Percentiles rank a stretch among this genome's conserved stretches.
Evolutionary conservation across 331 rosid genomes (phyloP).

Genomic region (Acacia concinna): DNA sequence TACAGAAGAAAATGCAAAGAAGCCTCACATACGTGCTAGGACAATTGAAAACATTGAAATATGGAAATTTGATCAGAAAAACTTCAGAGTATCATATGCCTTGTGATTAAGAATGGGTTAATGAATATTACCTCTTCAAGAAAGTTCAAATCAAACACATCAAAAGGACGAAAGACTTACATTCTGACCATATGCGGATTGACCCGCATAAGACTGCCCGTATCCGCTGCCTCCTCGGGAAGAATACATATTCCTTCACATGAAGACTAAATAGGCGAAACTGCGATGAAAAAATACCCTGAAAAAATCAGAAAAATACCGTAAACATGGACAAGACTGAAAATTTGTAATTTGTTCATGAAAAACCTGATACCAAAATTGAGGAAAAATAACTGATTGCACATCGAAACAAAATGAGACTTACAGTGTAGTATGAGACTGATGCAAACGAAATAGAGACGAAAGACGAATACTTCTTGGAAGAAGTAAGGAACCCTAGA

Average conservation of each 20-base stretch:
- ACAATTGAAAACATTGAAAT: not conserved
- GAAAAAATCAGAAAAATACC: slow-evolving; percentile 2
- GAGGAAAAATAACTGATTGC: not conserved
- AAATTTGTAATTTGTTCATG: not conserved
- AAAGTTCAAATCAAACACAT: not conserved
- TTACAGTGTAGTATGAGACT: slow-evolving; percentile 3
- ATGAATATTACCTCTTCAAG: not conserved
- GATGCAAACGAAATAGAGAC: not conserved
- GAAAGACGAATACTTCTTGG: not conserved
- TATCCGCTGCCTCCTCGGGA: slow-evolving; percentile 83
- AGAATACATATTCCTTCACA: slow-evolving; percentile 70
- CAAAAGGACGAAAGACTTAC: slow-evolving; percentile 34
- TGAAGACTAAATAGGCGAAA: slow-evolving; percentile 17
- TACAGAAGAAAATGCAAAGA: not conserved
- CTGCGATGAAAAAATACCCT: slow-evolving; percentile 22
- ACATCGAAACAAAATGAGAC: not conserved
- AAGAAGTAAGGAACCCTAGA: slow-evolving; percentile 37
- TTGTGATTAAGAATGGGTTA: not conserved
- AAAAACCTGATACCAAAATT: not conserved
- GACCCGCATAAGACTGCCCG: slow-evolving; percentile 84
- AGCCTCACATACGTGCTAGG: not conserved
- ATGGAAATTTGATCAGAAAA: slow-evolving; percentile 1
- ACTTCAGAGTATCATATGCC: not conserved
- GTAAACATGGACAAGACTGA: not conserved
- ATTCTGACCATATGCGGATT: slow-evolving; percentile 80